Percentiles rank a stretch among this genome's conserved stretches.
phyloP scores from a whole-genome alignment of 306 rosid genomes.

The Lupinus albus region DNA sequence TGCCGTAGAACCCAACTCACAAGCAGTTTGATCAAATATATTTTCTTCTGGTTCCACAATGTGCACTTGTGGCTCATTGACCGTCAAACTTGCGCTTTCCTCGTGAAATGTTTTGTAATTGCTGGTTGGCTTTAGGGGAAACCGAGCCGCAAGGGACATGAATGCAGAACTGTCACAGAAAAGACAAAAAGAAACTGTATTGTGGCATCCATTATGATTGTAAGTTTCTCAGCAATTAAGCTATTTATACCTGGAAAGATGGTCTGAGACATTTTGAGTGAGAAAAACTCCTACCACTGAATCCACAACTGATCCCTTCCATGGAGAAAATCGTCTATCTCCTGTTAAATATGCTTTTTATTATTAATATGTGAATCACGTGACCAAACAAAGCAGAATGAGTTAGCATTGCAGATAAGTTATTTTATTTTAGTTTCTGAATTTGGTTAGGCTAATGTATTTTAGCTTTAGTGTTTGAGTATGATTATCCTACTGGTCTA shows the following conservation, averaged over 20 bases:
- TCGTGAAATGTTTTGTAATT: slow-evolving; percentile 20
- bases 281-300: slow-evolving; percentile 92
- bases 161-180: slow-evolving; percentile 78
- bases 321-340: slow-evolving; percentile 83
- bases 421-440: slow-evolving; percentile 13
- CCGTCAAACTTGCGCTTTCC: slow-evolving; percentile 29
- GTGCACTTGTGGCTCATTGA: slow-evolving; percentile 48
- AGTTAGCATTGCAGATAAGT: neutral
- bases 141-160: slow-evolving; percentile 85
- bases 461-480: slow-evolving; percentile 21
- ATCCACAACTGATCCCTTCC: slow-evolving; percentile 95
- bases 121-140: slow-evolving; percentile 58
- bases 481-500: slow-evolving; percentile 15
- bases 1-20: slow-evolving; percentile 31
- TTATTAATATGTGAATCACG: slow-evolving; percentile 30
- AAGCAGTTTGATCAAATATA: slow-evolving; percentile 28
- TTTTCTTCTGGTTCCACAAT: slow-evolving; percentile 47
- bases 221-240: slow-evolving; percentile 2
- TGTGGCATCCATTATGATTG: slow-evolving; percentile 8
- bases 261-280: slow-evolving; percentile 92
- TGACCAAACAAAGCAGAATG: slow-evolving; percentile 27
- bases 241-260: slow-evolving; percentile 74
- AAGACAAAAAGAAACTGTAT: slow-evolving; percentile 8
- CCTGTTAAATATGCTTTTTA: slow-evolving; percentile 56
- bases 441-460: slow-evolving; percentile 12